These are phyloP conservation scores for Drosera spatulata DNA, from an alignment of 179 eudicot genomes.

Conservation along the genomic window DNA sequence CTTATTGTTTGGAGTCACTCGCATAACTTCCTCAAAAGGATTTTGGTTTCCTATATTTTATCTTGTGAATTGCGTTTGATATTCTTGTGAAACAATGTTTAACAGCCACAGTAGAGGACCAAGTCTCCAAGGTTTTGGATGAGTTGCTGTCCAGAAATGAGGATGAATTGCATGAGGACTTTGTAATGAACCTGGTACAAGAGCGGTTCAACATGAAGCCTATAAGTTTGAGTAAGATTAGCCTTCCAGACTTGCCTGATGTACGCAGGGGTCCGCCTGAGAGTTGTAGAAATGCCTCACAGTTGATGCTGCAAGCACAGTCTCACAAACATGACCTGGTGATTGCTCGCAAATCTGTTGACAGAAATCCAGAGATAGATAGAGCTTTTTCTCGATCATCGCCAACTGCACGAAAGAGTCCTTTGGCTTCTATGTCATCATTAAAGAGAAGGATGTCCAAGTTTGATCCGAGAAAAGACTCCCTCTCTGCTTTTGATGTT, in stretches of 20 bases:
- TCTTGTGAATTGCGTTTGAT: conserved; percentile 1
- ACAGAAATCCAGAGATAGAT: conserved; percentile 11
- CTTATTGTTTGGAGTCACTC: neutral
- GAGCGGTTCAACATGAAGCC: conserved; percentile 53
- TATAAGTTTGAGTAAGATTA: conserved; percentile 27
- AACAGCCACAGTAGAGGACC: conserved; percentile 13
- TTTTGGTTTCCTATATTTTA: conserved; percentile 1
- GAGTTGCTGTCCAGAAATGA: conserved; percentile 29
- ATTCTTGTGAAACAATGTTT: conserved; percentile 20
- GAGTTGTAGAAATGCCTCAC: conserved; percentile 15
- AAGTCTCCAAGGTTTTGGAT: conserved; percentile 29
- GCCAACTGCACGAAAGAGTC: neutral
- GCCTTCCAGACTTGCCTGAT: conserved; percentile 36
- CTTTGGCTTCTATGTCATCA: conserved; percentile 26
- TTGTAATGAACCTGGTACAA: conserved; percentile 28
- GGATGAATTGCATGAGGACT: conserved; percentile 42
- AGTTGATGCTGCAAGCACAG: conserved; percentile 15
- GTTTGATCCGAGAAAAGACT: conserved; percentile 28
- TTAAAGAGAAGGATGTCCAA: conserved; percentile 34
- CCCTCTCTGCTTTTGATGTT: conserved; percentile 28
- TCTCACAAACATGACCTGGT: conserved; percentile 16
- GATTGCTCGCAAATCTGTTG: conserved; percentile 19
- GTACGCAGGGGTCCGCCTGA: conserved; percentile 14
- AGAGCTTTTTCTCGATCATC: neutral
- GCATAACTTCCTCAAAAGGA: neutral